A percentile compares a stretch with the other conserved stretches of the same genome.
phyloP scores from a whole-genome alignment of 768 basidiomycete species.

The Crepidotus variabilis region DNA sequence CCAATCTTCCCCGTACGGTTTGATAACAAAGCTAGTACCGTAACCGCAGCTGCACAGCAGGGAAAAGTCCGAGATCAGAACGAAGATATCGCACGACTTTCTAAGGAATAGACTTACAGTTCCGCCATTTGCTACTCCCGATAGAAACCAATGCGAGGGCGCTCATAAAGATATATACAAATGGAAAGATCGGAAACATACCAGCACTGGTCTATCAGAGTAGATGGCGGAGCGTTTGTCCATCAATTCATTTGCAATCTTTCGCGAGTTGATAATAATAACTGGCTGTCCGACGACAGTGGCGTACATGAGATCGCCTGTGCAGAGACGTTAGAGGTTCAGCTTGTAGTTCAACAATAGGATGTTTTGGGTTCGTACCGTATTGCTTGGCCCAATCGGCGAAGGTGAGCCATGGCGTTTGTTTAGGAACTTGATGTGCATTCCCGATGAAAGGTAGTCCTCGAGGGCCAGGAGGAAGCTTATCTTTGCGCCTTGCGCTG shows the following conservation, averaged over 20 bases:
- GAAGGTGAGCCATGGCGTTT: too few relatives aligned
- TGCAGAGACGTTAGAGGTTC: too few relatives aligned
- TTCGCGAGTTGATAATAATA: conserved; percentile 26
- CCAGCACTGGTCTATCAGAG: conserved; percentile 26
- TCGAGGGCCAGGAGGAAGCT: too few relatives aligned
- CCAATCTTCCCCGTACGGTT: conserved; percentile 33
- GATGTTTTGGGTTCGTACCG: too few relatives aligned
- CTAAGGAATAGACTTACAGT: neutral
- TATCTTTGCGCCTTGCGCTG: too few relatives aligned
- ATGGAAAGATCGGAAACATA: neutral
- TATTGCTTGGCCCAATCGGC: too few relatives aligned
- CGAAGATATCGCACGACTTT: neutral
- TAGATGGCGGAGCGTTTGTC: conserved; percentile 39
- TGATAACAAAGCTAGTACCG: neutral
- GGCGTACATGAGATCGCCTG: conserved; percentile 20
- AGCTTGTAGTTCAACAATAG: too few relatives aligned
- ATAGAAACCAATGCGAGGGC: neutral
- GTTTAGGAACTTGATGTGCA: too few relatives aligned
- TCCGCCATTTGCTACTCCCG: neutral
- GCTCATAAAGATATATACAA: neutral
- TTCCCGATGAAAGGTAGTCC: too few relatives aligned
- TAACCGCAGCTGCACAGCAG: neutral
- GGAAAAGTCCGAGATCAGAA: neutral
- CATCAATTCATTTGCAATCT: conserved; percentile 31
- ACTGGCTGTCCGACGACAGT: conserved; percentile 33